Evolutionary conservation across 129 eudicot species (phyloP).

Genomic region (Erigeron canadensis): DNA sequence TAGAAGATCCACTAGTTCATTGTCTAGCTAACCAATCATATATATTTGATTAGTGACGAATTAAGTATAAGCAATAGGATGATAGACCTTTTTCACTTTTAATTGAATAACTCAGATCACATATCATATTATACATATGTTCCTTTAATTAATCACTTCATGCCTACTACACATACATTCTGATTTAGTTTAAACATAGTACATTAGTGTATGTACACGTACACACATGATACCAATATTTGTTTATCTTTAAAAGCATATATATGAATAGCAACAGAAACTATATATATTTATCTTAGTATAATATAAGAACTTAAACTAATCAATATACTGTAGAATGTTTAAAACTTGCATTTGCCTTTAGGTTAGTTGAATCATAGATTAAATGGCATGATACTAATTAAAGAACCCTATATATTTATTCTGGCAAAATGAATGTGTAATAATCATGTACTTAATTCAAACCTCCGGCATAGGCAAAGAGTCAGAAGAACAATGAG

Average conservation of each 20-base stretch:
- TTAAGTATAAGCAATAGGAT: conserved; percentile 17
- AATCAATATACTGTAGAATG: no score
- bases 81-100: conserved; percentile 15
- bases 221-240: no score
- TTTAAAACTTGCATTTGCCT: conserved; percentile 10
- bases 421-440: not conserved
- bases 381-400: conserved; percentile 3
- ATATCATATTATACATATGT: conserved; percentile 5
- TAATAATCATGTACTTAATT: conserved; percentile 12
- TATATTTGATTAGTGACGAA: conserved; percentile 21
- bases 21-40: conserved; percentile 19
- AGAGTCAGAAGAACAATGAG: conserved; percentile 66
- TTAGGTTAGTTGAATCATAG: conserved; percentile 15
- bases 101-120: not conserved
- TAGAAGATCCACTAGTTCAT: conserved; percentile 34
- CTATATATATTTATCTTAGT: no score
- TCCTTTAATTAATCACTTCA: not conserved
- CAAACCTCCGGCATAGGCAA: conserved; percentile 64
- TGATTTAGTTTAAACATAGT: no score
- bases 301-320: no score
- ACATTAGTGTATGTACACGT: no score
- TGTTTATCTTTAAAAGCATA: no score
- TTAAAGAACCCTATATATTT: not conserved
- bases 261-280: no score
- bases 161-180: no score